A percentile compares a stretch with the other conserved stretches of the same genome.
Evolutionary conservation across 805 yeast species (phyloP).

Genomic region (Kluyveromyces starmeri): DNA sequence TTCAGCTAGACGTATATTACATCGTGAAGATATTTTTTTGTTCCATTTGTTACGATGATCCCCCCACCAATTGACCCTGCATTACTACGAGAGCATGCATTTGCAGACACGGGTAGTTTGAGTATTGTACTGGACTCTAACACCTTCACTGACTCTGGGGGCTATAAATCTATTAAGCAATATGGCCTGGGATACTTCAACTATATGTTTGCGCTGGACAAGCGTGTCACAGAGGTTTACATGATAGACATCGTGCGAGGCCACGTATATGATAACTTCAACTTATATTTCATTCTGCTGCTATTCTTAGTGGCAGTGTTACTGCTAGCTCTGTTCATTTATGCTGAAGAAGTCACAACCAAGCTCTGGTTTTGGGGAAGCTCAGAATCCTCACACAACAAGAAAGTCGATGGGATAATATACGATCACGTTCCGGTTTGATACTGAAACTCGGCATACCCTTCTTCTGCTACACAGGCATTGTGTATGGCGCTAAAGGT

Average conservation of each 20-base stretch:
- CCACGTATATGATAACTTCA: constrained; percentile 21
- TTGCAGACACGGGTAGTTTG: constrained; percentile 26
- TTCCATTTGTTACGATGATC: too few species aligned
- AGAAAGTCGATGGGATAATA: constrained; percentile 3
- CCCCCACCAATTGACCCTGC: constrained; percentile 31
- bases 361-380: background rate
- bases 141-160: constrained; percentile 25
- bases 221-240: constrained; percentile 19
- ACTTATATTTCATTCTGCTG: constrained; percentile 14
- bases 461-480: too few species aligned
- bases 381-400: background rate
- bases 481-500: too few species aligned
- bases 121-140: constrained; percentile 19
- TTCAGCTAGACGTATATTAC: too few species aligned
- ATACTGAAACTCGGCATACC: background rate
- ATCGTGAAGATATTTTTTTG: too few species aligned
- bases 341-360: constrained; percentile 1
- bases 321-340: constrained; percentile 10
- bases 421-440: constrained; percentile 4
- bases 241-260: constrained; percentile 13
- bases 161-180: constrained; percentile 21
- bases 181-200: constrained; percentile 30
- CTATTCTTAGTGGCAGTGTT: constrained; percentile 13
- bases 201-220: constrained; percentile 18
- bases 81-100: constrained; percentile 31